Conservation (phyloP, 495 filamentous ascomycete genomes). For the Xylaria scruposa region DNA sequence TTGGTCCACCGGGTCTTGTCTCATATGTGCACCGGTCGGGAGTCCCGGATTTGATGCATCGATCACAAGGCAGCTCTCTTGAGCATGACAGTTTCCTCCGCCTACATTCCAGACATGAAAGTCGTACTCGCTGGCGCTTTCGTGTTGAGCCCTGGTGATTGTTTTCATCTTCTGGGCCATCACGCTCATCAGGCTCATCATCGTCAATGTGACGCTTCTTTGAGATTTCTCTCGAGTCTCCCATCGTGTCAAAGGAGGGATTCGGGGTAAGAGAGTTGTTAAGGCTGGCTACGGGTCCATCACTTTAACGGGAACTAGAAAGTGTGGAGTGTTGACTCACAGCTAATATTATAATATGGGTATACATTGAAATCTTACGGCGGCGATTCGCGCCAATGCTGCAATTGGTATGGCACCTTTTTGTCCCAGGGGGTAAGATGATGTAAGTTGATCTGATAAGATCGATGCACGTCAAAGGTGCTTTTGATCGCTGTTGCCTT, state of each 20-base stretch:
- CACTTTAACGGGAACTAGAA: not conserved
- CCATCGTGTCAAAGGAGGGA: conserved; percentile 14
- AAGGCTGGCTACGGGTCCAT: not conserved
- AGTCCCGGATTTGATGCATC: conserved; percentile 59
- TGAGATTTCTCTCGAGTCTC: not conserved
- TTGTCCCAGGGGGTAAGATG: not conserved
- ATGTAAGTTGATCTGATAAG: conserved; percentile 27
- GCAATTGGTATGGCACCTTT: conserved; percentile 3
- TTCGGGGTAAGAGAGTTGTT: not conserved
- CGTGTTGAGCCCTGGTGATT: conserved; percentile 43
- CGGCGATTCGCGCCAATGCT: not conserved
- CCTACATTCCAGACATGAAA: conserved; percentile 59
- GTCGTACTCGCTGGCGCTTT: conserved; percentile 56
- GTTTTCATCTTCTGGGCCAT: conserved; percentile 34
- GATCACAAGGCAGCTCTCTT: conserved; percentile 57
- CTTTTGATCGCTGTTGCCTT: conserved; percentile 3
- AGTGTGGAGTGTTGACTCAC: conserved; percentile 10
- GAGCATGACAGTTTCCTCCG: conserved; percentile 59
- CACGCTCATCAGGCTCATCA: conserved; percentile 34
- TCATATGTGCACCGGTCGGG: conserved; percentile 58
- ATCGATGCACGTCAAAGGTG: not conserved
- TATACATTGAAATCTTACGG: not conserved
- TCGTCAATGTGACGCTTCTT: conserved; percentile 31
- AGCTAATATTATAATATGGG: not conserved
- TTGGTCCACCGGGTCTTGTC: conserved; percentile 46